Percentiles rank a stretch among this genome's conserved stretches.
Conservation (phyloP, 768 basidiomycete species). For the Russula virescens region DNA sequence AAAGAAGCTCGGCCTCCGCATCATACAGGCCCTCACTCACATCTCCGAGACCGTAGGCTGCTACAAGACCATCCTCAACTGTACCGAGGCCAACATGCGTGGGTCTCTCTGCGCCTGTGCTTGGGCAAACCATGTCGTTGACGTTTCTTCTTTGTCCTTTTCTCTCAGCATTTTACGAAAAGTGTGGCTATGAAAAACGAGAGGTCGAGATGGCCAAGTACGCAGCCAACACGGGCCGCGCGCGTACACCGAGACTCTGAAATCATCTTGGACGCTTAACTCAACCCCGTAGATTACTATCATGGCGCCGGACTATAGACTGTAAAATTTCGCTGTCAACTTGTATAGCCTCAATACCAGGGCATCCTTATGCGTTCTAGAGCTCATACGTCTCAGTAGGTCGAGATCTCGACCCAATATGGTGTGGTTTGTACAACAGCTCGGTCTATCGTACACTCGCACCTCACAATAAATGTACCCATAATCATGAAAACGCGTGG, state of each 20-base stretch:
- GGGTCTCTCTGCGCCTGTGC: conserved; percentile 35
- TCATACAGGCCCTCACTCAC: conserved; percentile 80
- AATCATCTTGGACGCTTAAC: neutral
- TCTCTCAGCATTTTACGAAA: conserved; percentile 84
- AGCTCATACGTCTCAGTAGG: neutral
- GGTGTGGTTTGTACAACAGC: conserved; percentile 15
- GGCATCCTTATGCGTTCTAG: neutral
- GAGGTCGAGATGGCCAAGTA: conserved; percentile 89
- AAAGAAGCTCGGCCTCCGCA: conserved; percentile 79
- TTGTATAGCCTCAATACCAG: neutral
- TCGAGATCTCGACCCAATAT: neutral
- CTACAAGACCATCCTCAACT: conserved; percentile 98
- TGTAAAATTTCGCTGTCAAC: neutral
- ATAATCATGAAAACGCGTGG: conserved; percentile 13
- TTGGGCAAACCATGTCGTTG: conserved; percentile 5
- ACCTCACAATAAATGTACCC: conserved; percentile 18
- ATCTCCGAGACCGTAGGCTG: conserved; percentile 76
- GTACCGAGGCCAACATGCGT: conserved; percentile 88
- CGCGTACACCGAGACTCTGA: conserved; percentile 33
- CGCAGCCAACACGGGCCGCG: conserved; percentile 36
- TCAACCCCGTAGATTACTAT: neutral
- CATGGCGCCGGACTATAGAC: neutral
- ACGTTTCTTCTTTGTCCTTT: neutral
- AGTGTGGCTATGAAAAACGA: conserved; percentile 89
- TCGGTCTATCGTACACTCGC: conserved; percentile 19